phyloP scores from a whole-genome alignment of 2,329 filamentous ascomycete species.

The Phyllachora maydis region DNA sequence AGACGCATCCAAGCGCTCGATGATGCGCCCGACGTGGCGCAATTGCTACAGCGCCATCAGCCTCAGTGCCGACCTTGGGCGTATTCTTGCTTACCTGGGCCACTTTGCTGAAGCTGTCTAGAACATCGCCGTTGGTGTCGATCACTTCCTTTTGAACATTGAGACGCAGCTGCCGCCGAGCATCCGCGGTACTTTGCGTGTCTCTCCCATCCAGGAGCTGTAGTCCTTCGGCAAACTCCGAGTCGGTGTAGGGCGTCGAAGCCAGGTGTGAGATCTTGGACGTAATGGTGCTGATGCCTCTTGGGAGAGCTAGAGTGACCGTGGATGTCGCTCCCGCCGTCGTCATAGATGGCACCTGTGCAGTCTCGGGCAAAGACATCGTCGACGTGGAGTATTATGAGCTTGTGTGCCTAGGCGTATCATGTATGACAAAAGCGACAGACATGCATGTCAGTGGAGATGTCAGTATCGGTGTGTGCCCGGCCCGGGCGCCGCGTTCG shows the following conservation, averaged over 20 bases:
- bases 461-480: too few species aligned
- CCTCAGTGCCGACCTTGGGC: too few species aligned
- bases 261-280: slow-evolving; percentile 70
- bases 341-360: too few species aligned
- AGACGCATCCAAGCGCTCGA: slow-evolving; percentile 57
- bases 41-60: slow-evolving; percentile 43
- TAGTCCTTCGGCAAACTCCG: slow-evolving; percentile 75
- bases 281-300: slow-evolving; percentile 45
- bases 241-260: slow-evolving; percentile 80
- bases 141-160: slow-evolving; percentile 86
- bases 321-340: too few species aligned
- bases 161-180: slow-evolving; percentile 57
- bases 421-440: too few species aligned
- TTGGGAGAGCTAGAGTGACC: too few species aligned
- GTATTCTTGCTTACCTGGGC: too few species aligned
- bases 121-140: slow-evolving; percentile 73
- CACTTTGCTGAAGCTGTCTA: slow-evolving; percentile 73
- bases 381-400: too few species aligned
- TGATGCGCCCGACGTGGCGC: slow-evolving; percentile 58
- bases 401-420: too few species aligned
- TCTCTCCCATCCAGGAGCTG: slow-evolving; percentile 53
- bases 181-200: slow-evolving; percentile 55
- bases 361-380: too few species aligned
- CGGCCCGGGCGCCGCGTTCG: too few species aligned
- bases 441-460: too few species aligned